These are phyloP conservation scores for Suillus brevipes DNA, from an alignment of 768 basidiomycete genomes.

Conservation along the genomic window DNA sequence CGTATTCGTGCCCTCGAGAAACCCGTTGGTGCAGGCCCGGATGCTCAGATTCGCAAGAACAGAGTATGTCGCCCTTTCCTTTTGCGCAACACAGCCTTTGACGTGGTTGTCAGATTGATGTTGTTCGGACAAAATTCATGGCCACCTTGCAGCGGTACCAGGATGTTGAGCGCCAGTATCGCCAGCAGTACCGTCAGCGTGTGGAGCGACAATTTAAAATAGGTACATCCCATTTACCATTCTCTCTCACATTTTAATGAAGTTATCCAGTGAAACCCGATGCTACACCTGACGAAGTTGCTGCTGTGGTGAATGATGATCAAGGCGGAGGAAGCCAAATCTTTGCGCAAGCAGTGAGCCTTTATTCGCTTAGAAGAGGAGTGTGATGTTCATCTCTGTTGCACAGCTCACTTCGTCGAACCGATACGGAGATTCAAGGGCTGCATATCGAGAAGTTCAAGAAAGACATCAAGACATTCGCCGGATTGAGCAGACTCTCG, in stretches of 20 bases:
- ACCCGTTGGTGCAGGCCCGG: conserved; percentile 39
- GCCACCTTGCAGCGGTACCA: conserved; percentile 81
- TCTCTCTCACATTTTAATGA: not conserved
- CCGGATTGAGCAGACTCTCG: conserved; percentile 82
- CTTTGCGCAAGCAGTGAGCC: conserved; percentile 70
- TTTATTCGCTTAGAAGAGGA: not conserved
- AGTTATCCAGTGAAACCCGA: conserved; percentile 71
- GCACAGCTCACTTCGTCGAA: conserved; percentile 70
- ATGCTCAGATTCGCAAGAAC: conserved; percentile 47
- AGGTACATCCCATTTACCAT: conserved; percentile 40
- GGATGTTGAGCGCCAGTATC: conserved; percentile 69
- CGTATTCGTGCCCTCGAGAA: conserved; percentile 58
- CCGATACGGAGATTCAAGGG: conserved; percentile 79
- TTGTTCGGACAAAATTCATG: conserved; percentile 68
- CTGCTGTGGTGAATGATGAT: conserved; percentile 64
- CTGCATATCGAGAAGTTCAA: conserved; percentile 86
- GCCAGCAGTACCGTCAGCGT: conserved; percentile 61
- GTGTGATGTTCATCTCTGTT: not conserved
- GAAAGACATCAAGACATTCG: conserved; percentile 83
- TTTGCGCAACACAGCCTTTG: not conserved
- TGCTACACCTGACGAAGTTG: conserved; percentile 79
- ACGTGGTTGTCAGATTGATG: conserved; percentile 43
- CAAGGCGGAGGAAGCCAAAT: conserved; percentile 61
- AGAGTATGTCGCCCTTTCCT: conserved; percentile 18
- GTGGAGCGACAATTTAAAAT: conserved; percentile 79